Evolutionary conservation across 768 basidiomycete species (phyloP).

Genomic region (Saitozyma sp.): DNA sequence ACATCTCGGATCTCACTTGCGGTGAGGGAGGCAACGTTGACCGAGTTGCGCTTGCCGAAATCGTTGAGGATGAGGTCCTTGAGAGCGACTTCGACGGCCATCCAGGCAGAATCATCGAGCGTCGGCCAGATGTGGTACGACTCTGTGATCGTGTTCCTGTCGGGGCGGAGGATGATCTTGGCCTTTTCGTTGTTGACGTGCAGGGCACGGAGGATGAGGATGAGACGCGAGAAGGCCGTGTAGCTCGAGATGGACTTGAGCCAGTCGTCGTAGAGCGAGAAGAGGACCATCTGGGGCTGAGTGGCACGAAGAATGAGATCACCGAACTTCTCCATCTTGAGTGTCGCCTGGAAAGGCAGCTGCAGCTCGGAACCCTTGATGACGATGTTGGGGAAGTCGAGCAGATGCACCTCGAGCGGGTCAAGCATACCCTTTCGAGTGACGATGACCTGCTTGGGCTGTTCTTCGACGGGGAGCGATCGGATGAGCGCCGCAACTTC

Average conservation of each 20-base stretch:
- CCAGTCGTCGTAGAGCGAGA: conserved; percentile 99
- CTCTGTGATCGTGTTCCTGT: conserved; percentile 94
- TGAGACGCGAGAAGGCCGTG: conserved; percentile 96
- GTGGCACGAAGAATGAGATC: conserved; percentile 70
- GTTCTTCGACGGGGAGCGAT: conserved; percentile 98
- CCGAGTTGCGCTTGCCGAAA: conserved; percentile 97
- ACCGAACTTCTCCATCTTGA: conserved; percentile 99
- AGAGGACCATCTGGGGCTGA: conserved; percentile 56
- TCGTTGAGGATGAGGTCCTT: conserved; percentile 93
- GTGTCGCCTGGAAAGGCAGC: conserved; percentile 97
- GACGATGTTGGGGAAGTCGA: conserved; percentile 99
- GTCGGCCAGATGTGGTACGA: conserved; percentile 89
- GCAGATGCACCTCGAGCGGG: conserved; percentile 88
- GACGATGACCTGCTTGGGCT: conserved; percentile 99
- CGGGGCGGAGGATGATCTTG: conserved; percentile 95
- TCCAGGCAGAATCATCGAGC: conserved; percentile 91
- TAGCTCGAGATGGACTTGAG: conserved; percentile 98
- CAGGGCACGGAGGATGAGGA: conserved; percentile 91
- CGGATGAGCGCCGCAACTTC: conserved; percentile 98
- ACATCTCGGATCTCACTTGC: conserved; percentile 96
- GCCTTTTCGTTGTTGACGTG: conserved; percentile 99
- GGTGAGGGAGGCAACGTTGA: conserved; percentile 96
- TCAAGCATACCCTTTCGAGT: conserved; percentile 99
- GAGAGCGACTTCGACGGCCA: conserved; percentile 97
- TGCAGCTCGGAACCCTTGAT: conserved; percentile 99